phyloP scores from a whole-genome alignment of 2,329 filamentous ascomycete species.

The Rutstroemia sp. region DNA sequence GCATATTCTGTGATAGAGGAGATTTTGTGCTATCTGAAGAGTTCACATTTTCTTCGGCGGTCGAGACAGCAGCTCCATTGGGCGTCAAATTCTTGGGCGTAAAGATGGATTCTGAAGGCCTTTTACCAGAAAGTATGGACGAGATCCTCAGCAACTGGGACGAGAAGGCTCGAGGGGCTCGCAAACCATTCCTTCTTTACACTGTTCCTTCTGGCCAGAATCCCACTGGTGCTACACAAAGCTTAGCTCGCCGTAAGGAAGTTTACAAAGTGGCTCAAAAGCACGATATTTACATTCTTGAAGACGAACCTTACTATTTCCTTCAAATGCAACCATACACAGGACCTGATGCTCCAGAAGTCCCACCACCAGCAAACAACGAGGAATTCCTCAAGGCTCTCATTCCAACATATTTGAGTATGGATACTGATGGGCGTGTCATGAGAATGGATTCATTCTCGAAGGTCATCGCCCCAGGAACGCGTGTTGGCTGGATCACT shows the following conservation, averaged over 20 bases:
- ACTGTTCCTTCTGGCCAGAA: constrained; percentile 69
- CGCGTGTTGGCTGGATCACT: constrained; percentile 81
- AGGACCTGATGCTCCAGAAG: constrained; percentile 9
- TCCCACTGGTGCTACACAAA: constrained; percentile 66
- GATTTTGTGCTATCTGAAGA: constrained; percentile 82
- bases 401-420: constrained; percentile 67
- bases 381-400: constrained; percentile 68
- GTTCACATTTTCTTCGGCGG: constrained; percentile 75
- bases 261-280: constrained; percentile 62
- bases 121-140: constrained; percentile 56
- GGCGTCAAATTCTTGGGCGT: constrained; percentile 54
- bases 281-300: constrained; percentile 63
- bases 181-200: constrained; percentile 62
- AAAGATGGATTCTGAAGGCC: constrained; percentile 58
- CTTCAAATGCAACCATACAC: constrained; percentile 56
- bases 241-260: constrained; percentile 46
- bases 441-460: constrained; percentile 90
- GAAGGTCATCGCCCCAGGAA: constrained; percentile 80
- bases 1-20: constrained; percentile 70
- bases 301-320: constrained; percentile 74
- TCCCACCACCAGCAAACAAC: constrained; percentile 47
- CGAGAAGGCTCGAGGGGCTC: constrained; percentile 42
- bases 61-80: constrained; percentile 57
- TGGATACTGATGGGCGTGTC: constrained; percentile 83
- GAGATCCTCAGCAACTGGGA: constrained; percentile 60